Conservation (phyloP, 331 rosid genomes). For the Quercus phellos region DNA sequence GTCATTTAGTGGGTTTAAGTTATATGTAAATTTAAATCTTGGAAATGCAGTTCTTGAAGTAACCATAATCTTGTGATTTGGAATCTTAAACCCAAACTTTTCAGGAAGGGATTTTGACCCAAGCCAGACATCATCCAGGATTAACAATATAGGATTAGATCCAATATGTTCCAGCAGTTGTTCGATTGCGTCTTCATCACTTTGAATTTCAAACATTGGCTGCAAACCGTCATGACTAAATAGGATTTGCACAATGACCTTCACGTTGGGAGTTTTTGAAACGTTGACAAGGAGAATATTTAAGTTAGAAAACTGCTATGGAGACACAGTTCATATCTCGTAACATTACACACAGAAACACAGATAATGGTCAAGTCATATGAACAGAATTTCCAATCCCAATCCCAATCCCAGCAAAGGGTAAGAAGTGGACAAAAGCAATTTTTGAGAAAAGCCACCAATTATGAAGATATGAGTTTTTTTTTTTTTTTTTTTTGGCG, state of each 20-base stretch:
- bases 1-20: conserved; percentile 29
- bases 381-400: neutral
- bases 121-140: no score
- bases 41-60: conserved; percentile 58
- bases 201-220: conserved; percentile 26
- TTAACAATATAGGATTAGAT: no score
- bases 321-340: neutral
- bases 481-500: no score
- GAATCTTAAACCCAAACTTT: conserved; percentile 24
- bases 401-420: neutral
- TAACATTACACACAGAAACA: neutral
- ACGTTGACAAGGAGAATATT: conserved; percentile 58
- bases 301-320: neutral
- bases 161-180: neutral
- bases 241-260: conserved; percentile 35
- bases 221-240: conserved; percentile 20
- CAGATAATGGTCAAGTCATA: neutral
- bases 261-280: conserved; percentile 42
- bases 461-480: neutral
- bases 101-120: conserved; percentile 39
- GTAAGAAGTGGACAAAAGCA: neutral
- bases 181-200: conserved; percentile 33
- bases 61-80: conserved; percentile 56
- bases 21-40: conserved; percentile 30
- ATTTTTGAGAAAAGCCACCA: neutral